A percentile compares a stretch with the other conserved stretches of the same genome.
Conservation (phyloP, 352 stramenopile genomes). For the Phytophthora sp. region DNA sequence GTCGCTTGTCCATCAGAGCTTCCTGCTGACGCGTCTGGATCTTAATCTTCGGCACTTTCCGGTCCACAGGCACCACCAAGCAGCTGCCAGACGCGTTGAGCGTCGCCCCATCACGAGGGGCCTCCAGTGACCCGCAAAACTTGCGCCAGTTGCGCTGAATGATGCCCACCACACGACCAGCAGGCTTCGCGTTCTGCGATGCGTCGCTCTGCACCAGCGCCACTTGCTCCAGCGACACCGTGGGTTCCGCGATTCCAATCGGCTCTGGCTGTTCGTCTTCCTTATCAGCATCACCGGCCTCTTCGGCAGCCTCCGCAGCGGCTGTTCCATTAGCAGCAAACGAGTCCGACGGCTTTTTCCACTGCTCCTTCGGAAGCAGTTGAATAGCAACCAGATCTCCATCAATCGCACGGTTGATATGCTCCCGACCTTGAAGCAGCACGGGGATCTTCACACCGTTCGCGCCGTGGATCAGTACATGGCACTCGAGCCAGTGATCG, state of each 20-base stretch:
- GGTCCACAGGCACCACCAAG: constrained; percentile 87
- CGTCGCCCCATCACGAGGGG: constrained; percentile 52
- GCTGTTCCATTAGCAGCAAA: constrained; percentile 58
- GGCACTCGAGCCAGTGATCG: constrained; percentile 84
- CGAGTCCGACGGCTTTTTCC: constrained; percentile 78
- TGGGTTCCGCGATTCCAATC: constrained; percentile 67
- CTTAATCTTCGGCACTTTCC: constrained; percentile 94
- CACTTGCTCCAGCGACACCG: constrained; percentile 66
- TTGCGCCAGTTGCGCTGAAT: constrained; percentile 94
- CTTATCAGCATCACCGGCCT: constrained; percentile 55
- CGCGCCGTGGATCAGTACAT: constrained; percentile 77
- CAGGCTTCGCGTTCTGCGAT: constrained; percentile 65
- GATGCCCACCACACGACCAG: constrained; percentile 89
- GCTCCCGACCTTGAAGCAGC: constrained; percentile 70
- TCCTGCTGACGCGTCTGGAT: constrained; percentile 93
- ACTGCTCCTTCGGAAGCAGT: constrained; percentile 86
- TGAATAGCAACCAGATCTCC: constrained; percentile 98
- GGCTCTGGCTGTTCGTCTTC: constrained; percentile 42
- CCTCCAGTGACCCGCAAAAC: constrained; percentile 94
- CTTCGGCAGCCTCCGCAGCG: constrained; percentile 45
- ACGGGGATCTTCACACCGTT: constrained; percentile 74
- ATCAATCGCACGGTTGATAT: constrained; percentile 98
- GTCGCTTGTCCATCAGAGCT: constrained; percentile 92
- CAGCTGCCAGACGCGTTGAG: constrained; percentile 58
- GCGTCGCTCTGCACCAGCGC: constrained; percentile 63